phyloP scores from a whole-genome alignment of 2,329 filamentous ascomycete genomes.

The Cryphonectria nitschkei region DNA sequence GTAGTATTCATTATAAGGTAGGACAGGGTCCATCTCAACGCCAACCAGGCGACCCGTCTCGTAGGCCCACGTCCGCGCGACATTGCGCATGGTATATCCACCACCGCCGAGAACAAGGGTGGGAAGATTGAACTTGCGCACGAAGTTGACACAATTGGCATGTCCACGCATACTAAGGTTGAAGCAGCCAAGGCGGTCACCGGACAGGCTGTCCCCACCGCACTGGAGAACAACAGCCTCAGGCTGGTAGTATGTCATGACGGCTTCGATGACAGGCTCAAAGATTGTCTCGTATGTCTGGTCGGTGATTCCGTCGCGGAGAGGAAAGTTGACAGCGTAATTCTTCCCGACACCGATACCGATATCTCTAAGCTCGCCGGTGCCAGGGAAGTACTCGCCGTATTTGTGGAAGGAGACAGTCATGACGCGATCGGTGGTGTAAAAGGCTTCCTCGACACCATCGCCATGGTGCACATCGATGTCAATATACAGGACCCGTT shows the following conservation, averaged over 20 bases:
- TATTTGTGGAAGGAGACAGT: conserved; percentile 96
- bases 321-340: conserved; percentile 88
- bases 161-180: conserved; percentile 97
- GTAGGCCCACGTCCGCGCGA: conserved; percentile 95
- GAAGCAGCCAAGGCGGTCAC: conserved; percentile 93
- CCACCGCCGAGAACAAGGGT: conserved; percentile 93
- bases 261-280: conserved; percentile 82
- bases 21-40: conserved; percentile 76
- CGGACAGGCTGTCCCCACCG: conserved; percentile 91
- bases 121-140: conserved; percentile 83
- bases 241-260: conserved; percentile 86
- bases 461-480: conserved; percentile 89
- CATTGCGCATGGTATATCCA: conserved; percentile 96
- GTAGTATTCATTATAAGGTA: conserved; percentile 98
- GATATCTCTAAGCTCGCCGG: conserved; percentile 83
- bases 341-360: conserved; percentile 87
- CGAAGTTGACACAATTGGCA: conserved; percentile 89
- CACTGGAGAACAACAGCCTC: conserved; percentile 95
- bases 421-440: conserved; percentile 81
- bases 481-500: conserved; percentile 95
- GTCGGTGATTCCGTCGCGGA: conserved; percentile 91
- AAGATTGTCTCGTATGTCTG: conserved; percentile 89
- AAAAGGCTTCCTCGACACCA: conserved; percentile 84
- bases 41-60: conserved; percentile 91
- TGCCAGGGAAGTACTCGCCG: conserved; percentile 93